Evolutionary conservation across 108 stramenopile species (phyloP), one percentile per base, ranked within the genome.

Genomic region (Parmales sp.): DNA sequence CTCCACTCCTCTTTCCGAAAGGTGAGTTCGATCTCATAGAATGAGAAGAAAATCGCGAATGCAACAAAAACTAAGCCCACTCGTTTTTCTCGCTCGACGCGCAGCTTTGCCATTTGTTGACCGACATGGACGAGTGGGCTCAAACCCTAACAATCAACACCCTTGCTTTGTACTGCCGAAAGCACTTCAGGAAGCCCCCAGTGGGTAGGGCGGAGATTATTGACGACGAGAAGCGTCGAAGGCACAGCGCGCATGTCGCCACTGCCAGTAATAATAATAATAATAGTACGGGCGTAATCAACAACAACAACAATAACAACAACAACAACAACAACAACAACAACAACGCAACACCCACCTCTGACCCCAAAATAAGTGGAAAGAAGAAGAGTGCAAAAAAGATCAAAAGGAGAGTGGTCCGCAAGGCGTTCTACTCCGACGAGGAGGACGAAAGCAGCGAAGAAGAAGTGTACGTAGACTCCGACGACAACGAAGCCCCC

Each of bases 41-140:
- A n/a, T n/a, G n/a, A n/a, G n/a, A n/a, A n/a, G n/a, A n/a, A n/a
- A n/a, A n/a, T n/a, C n/a, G n/a, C n/a, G n/a, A n/a, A n/a, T n/a
- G n/a, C n/a, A n/a, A n/a, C n/a, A n/a, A n/a, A n/a, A n/a, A n/a
- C n/a, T n/a, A n/a, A n/a, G n/a, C n/a, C n/a, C n/a, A n/a, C n/a
- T n/a, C n/a, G n/a, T n/a, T n/a, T n/a, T n/a, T n/a, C n/a, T n/a
- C n/a, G n/a, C n/a, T n/a, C n/a, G n/a, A n/a, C n/a, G n/a, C n/a
- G n/a, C 95, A 94, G 79, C 74, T 97, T 34, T 99, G 98, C 81
- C 91, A 93, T 69, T 77, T 96, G 54, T 71, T 99, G 48, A 92
- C 96, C 0, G 98, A 99, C 79, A 86, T 96, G 80, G 98, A 99
- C 79, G 98, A 99, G 77, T 99, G 98, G 98, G 92, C 90, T 22